Conservation (phyloP, 768 basidiomycete species). For the Phylloporus sp. region DNA sequence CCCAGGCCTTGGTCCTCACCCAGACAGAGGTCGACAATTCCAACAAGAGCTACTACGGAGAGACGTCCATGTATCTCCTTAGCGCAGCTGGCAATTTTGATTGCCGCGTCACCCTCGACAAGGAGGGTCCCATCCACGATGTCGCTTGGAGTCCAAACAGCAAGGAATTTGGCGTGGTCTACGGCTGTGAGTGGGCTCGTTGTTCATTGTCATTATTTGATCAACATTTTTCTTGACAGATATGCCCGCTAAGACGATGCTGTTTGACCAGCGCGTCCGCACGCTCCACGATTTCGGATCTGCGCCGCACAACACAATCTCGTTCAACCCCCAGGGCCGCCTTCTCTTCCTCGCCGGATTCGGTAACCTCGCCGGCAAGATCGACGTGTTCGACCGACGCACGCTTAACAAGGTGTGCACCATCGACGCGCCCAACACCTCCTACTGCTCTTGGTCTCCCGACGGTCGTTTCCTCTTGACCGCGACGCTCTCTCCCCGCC, state of each 20-base stretch:
- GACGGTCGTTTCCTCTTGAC: conserved; percentile 91
- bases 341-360: conserved; percentile 90
- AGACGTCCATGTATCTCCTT: conserved; percentile 91
- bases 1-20: conserved; percentile 84
- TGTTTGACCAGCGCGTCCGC: conserved; percentile 89
- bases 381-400: conserved; percentile 88
- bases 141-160: conserved; percentile 95
- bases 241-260: conserved; percentile 91
- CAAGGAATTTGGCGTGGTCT: conserved; percentile 94
- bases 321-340: conserved; percentile 92
- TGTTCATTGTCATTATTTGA: not conserved
- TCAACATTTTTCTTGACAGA: conserved; percentile 38
- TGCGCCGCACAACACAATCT: conserved; percentile 85
- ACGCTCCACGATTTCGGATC: conserved; percentile 87
- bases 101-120: conserved; percentile 82
- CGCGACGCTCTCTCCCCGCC: conserved; percentile 89
- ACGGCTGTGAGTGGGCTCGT: conserved; percentile 69
- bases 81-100: conserved; percentile 92
- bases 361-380: conserved; percentile 92
- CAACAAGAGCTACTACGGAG: conserved; percentile 97
- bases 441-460: conserved; percentile 92
- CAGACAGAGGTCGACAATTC: conserved; percentile 97
- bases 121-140: conserved; percentile 97
- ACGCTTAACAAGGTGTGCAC: conserved; percentile 70
- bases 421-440: conserved; percentile 91